phyloP scores from a whole-genome alignment of 164 flowering plant genomes.

The Aristolochia contorta region DNA sequence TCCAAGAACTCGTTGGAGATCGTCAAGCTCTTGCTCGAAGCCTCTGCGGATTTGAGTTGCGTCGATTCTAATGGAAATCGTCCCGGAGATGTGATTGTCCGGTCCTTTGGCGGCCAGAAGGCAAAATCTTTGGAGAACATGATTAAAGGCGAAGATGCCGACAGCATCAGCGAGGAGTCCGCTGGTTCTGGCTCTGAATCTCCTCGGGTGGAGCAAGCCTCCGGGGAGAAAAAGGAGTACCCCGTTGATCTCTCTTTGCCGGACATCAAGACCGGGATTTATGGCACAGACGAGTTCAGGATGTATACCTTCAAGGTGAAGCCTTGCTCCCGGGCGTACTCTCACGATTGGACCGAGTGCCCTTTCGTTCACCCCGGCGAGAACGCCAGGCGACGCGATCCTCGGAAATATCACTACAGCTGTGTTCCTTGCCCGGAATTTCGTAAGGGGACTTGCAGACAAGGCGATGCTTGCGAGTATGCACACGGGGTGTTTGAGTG shows the following conservation, averaged over 20 bases:
- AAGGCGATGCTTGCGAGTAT: constrained; percentile 58
- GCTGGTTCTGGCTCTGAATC: not conserved
- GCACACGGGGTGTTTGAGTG: constrained; percentile 72
- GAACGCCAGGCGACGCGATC: constrained; percentile 61
- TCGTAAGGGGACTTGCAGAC: constrained; percentile 47
- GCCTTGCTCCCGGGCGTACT: constrained; percentile 62
- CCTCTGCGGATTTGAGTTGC: constrained; percentile 30
- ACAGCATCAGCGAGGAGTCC: not conserved
- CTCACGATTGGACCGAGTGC: constrained; percentile 74
- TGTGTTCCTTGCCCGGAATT: constrained; percentile 67
- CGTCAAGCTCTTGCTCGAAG: constrained; percentile 34
- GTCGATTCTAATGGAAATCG: constrained; percentile 26
- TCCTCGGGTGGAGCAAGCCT: constrained; percentile 23
- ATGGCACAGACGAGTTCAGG: constrained; percentile 54
- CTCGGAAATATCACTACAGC: constrained; percentile 53
- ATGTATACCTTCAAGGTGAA: constrained; percentile 55
- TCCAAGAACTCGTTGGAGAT: constrained; percentile 32
- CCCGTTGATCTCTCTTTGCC: constrained; percentile 53
- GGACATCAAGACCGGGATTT: constrained; percentile 53
- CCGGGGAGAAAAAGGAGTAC: constrained; percentile 44
- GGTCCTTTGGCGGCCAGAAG: constrained; percentile 23
- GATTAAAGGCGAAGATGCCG: constrained; percentile 14
- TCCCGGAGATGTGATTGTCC: constrained; percentile 41
- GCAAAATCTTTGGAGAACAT: constrained; percentile 22
- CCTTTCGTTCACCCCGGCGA: constrained; percentile 72